Conservation (phyloP, 1,284 basidiomycete genomes). For the Pholiota adiposa region DNA sequence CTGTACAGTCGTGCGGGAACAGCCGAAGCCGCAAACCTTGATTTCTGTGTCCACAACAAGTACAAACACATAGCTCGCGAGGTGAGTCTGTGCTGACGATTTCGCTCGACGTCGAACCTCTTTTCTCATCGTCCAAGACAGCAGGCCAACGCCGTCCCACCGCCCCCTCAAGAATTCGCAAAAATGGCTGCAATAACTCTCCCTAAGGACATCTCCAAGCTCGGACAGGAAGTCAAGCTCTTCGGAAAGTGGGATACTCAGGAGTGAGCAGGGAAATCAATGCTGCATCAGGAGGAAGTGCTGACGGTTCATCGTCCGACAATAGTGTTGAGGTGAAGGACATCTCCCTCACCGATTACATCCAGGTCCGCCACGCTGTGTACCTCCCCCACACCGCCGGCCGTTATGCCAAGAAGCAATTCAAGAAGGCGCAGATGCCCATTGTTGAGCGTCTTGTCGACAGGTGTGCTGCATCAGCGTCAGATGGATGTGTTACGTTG, state of each 20-base stretch:
- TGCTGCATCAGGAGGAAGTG: constrained; percentile 6
- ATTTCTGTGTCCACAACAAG: constrained; percentile 47
- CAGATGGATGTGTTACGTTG: neutral
- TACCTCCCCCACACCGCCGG: constrained; percentile 99
- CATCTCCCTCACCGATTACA: constrained; percentile 98
- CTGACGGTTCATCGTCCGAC: constrained; percentile 15
- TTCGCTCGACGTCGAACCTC: constrained; percentile 31
- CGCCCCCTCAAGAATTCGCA: constrained; percentile 40
- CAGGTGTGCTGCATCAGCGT: constrained; percentile 57
- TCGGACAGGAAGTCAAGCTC: constrained; percentile 89
- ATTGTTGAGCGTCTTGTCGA: constrained; percentile 99
- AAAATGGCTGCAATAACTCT: constrained; percentile 66
- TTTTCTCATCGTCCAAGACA: constrained; percentile 22
- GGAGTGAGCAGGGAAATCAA: constrained; percentile 66
- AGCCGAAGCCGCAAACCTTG: constrained; percentile 52
- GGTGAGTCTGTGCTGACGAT: constrained; percentile 33
- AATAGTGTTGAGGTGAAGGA: constrained; percentile 97
- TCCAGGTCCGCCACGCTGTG: constrained; percentile 98
- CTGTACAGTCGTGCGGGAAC: constrained; percentile 48
- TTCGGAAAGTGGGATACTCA: constrained; percentile 98
- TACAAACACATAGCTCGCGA: constrained; percentile 47
- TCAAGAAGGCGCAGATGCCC: constrained; percentile 99
- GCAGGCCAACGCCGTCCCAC: constrained; percentile 25
- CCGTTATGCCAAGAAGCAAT: constrained; percentile 99
- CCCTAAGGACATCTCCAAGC: constrained; percentile 83